phyloP scores from a whole-genome alignment of 2,329 filamentous ascomycete genomes.

The Huntiella omanensis region DNA sequence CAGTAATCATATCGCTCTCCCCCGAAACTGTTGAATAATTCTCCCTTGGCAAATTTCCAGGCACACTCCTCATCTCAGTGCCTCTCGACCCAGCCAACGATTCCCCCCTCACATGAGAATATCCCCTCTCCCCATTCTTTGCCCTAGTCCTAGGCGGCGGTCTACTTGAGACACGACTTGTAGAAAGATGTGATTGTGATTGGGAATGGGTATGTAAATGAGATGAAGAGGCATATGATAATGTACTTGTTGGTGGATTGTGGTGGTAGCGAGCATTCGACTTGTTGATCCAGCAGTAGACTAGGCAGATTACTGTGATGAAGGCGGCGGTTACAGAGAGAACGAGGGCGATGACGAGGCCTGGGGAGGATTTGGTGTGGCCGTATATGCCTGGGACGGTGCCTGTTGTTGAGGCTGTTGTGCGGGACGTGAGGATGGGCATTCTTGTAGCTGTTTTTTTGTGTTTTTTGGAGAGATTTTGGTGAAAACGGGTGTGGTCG shows the following conservation, averaged over 20 bases:
- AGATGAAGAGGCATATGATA: slow-evolving; percentile 4
- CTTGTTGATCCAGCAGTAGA: slow-evolving; percentile 11
- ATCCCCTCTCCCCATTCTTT: background rate
- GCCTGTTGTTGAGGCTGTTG: too few species aligned
- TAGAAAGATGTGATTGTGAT: background rate
- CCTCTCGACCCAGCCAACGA: background rate
- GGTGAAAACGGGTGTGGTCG: too few species aligned
- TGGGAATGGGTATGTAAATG: background rate
- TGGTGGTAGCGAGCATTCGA: slow-evolving; percentile 2
- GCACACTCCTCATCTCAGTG: too few species aligned
- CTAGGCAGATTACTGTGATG: slow-evolving; percentile 8
- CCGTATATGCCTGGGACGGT: slow-evolving; percentile 13
- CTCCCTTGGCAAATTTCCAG: too few species aligned
- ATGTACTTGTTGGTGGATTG: background rate
- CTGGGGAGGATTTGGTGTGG: slow-evolving; percentile 1
- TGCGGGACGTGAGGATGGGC: too few species aligned
- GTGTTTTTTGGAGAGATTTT: too few species aligned
- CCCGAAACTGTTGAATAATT: too few species aligned
- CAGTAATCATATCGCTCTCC: slow-evolving; percentile 5
- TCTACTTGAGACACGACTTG: slow-evolving; percentile 5
- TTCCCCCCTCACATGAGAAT: slow-evolving; percentile 1
- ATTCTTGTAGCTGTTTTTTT: too few species aligned
- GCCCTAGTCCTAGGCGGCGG: background rate
- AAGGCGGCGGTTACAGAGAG: slow-evolving; percentile 8
- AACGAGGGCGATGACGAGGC: slow-evolving; percentile 9